phyloP scores from a whole-genome alignment of 768 basidiomycete genomes.

The Leccinum rimulosum region DNA sequence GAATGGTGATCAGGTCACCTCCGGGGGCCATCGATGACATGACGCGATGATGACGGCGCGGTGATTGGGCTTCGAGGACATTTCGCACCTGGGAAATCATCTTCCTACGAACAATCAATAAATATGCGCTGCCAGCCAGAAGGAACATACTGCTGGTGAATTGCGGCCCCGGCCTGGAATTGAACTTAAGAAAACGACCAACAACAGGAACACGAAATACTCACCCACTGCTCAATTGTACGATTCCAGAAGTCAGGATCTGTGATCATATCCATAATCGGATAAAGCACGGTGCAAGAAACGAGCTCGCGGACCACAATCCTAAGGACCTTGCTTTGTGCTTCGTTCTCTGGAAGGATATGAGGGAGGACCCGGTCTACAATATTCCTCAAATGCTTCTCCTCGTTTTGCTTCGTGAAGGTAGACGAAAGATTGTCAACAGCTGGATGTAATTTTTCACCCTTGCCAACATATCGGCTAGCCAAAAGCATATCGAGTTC shows the following conservation, averaged over 20 bases:
- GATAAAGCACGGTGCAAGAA: slow-evolving; percentile 78
- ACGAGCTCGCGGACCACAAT: slow-evolving; percentile 80
- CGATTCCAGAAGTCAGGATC: slow-evolving; percentile 99
- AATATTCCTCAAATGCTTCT: slow-evolving; percentile 73
- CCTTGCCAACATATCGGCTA: slow-evolving; percentile 66
- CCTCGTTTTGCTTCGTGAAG: slow-evolving; percentile 87
- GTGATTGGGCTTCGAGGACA: slow-evolving; percentile 77
- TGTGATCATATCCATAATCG: slow-evolving; percentile 87
- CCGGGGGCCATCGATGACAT: slow-evolving; percentile 44
- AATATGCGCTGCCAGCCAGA: slow-evolving; percentile 8
- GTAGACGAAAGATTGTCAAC: slow-evolving; percentile 86
- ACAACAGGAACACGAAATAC: slow-evolving; percentile 30
- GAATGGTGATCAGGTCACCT: slow-evolving; percentile 72
- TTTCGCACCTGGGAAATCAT: slow-evolving; percentile 86
- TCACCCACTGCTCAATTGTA: slow-evolving; percentile 85
- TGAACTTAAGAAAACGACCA: slow-evolving; percentile 9
- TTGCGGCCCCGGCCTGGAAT: slow-evolving; percentile 59
- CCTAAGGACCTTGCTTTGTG: slow-evolving; percentile 63
- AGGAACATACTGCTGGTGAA: slow-evolving; percentile 57
- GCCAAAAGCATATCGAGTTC: slow-evolving; percentile 87
- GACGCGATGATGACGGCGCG: slow-evolving; percentile 46
- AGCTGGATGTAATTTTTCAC: slow-evolving; percentile 76
- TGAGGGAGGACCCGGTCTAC: slow-evolving; percentile 70
- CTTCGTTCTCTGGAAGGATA: slow-evolving; percentile 75
- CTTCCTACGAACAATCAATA: slow-evolving; percentile 45